These are phyloP conservation scores for Cryptococcus neoformans DNA, from an alignment of 1,284 basidiomycete species.

Conservation along the genomic window DNA sequence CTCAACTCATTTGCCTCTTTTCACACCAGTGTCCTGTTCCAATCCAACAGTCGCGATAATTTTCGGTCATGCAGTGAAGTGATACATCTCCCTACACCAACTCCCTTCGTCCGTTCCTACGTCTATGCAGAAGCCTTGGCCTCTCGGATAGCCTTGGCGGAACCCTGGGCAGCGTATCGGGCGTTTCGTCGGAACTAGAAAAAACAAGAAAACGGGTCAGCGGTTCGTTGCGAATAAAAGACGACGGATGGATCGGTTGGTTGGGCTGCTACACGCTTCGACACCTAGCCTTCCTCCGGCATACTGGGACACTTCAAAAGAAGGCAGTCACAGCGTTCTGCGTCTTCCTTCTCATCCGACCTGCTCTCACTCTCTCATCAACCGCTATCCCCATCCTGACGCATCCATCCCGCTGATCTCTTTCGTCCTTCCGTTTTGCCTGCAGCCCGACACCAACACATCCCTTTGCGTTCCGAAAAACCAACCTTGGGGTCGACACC, in stretches of 20 bases:
- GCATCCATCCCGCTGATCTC: neutral
- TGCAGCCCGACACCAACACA: neutral
- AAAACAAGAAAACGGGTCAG: neutral
- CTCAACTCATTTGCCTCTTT: no score
- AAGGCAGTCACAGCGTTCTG: neutral
- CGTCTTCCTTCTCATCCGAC: neutral
- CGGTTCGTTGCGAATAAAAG: constrained; percentile 1
- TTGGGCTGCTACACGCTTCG: neutral
- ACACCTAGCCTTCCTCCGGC: no score
- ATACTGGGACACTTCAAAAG: no score
- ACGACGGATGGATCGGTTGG: neutral
- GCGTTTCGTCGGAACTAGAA: constrained; percentile 52
- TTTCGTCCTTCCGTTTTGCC: neutral
- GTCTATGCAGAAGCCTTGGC: constrained; percentile 32
- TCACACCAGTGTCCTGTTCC: no score
- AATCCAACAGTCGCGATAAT: no score
- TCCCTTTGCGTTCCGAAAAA: constrained; percentile 2
- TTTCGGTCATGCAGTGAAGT: constrained; percentile 4
- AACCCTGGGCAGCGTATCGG: constrained; percentile 49
- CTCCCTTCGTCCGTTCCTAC: constrained; percentile 4
- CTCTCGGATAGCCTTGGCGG: constrained; percentile 47
- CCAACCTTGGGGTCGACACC: constrained; percentile 62
- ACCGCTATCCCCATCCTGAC: neutral
- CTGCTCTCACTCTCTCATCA: neutral
- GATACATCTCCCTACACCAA: constrained; percentile 6